A percentile compares a stretch with the other conserved stretches of the same genome.
These are phyloP conservation scores for Dillenia suffruticosa DNA, from an alignment of 164 flowering plant genomes.

Conservation along the genomic window DNA sequence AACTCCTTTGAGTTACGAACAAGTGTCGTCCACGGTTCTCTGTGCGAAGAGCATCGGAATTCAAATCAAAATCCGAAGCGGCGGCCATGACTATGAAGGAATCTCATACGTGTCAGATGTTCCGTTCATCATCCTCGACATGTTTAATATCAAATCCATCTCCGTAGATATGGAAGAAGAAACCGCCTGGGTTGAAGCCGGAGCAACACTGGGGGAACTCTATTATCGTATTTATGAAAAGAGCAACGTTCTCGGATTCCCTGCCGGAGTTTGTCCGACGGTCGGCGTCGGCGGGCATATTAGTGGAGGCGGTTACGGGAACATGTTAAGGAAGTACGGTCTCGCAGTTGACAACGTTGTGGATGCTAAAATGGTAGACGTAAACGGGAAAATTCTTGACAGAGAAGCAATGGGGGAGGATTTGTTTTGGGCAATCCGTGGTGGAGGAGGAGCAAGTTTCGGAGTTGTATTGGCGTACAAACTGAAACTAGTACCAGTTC, in stretches of 20 bases:
- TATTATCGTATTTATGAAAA: constrained; percentile 29
- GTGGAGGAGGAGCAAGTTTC: constrained; percentile 49
- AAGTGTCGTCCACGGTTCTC: constrained; percentile 28
- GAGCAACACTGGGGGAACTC: constrained; percentile 39
- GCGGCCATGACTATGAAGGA: constrained; percentile 53
- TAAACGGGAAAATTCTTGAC: constrained; percentile 27
- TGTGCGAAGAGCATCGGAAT: constrained; percentile 22
- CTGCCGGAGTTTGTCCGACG: constrained; percentile 39
- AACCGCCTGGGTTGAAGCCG: constrained; percentile 40
- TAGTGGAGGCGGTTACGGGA: constrained; percentile 47
- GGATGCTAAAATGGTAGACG: constrained; percentile 38
- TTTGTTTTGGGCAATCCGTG: constrained; percentile 50
- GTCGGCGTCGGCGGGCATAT: constrained; percentile 39
- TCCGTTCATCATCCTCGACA: constrained; percentile 34
- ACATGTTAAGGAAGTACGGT: constrained; percentile 42
- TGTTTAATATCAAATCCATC: constrained; percentile 21
- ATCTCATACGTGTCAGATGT: constrained; percentile 26
- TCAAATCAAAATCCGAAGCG: constrained; percentile 36
- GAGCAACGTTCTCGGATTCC: constrained; percentile 32
- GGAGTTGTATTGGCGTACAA: constrained; percentile 40
- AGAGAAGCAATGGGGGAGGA: constrained; percentile 52
- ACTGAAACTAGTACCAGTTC: constrained; percentile 35
- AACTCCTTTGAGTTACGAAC: constrained; percentile 20
- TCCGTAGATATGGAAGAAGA: constrained; percentile 15
- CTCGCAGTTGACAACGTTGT: constrained; percentile 35